These are phyloP conservation scores for Primulina huaijiensis DNA, from an alignment of 257 asterid genomes.

Conservation along the genomic window DNA sequence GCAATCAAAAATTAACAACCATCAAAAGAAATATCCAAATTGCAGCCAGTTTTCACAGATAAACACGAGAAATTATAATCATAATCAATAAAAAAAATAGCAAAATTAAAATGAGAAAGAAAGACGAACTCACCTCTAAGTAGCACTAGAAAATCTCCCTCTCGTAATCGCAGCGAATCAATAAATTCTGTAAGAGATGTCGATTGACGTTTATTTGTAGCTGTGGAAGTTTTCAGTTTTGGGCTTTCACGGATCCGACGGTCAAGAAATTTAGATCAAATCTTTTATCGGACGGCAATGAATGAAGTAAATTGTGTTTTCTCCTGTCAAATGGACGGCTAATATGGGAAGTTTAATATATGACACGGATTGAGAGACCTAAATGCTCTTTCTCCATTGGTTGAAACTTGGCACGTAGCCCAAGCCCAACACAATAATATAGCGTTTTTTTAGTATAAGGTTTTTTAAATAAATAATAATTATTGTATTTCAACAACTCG, in stretches of 20 bases:
- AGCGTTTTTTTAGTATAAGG: too few relatives aligned
- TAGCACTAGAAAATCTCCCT: conserved; percentile 1
- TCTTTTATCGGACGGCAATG: conserved; percentile 49
- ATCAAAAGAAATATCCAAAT: not conserved
- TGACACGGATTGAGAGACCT: conserved; percentile 40
- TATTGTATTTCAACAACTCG: too few relatives aligned
- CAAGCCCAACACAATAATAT: not conserved
- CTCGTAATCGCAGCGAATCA: conserved; percentile 13
- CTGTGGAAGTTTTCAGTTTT: conserved; percentile 12
- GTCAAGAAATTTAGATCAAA: conserved; percentile 35
- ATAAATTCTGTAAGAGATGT: accelerated
- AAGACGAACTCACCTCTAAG: conserved; percentile 26
- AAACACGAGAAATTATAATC: not conserved
- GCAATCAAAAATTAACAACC: not conserved
- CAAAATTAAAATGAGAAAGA: not conserved
- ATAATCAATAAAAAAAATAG: not conserved
- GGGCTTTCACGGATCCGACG: conserved; percentile 41
- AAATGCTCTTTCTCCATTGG: conserved; percentile 37
- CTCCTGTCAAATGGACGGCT: conserved; percentile 40
- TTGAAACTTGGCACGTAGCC: not conserved
- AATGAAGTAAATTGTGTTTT: conserved; percentile 51
- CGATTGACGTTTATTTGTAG: conserved; percentile 38
- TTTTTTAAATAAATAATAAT: too few relatives aligned
- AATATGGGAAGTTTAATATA: conserved; percentile 28
- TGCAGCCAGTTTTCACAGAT: not conserved